Conservation (phyloP, 2,329 filamentous ascomycete genomes). For the Trichoderma sp. region DNA sequence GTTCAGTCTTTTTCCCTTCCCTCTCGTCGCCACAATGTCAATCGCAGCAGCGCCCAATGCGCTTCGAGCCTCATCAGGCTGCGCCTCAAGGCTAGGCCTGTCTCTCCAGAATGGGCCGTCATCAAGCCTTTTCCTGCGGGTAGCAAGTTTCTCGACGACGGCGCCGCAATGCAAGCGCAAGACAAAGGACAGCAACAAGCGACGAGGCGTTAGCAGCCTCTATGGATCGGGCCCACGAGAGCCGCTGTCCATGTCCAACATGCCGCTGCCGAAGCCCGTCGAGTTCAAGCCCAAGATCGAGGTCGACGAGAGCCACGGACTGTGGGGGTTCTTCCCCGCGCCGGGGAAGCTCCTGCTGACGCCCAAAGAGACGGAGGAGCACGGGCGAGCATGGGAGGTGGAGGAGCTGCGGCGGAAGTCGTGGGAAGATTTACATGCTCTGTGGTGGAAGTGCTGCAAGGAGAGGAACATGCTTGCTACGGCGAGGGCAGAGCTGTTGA, state of each 20-base stretch:
- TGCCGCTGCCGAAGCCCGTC: conserved; percentile 68
- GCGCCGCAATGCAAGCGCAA: conserved; percentile 48
- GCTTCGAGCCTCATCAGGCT: conserved; percentile 30
- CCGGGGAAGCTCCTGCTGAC: conserved; percentile 66
- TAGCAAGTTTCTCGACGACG: conserved; percentile 54
- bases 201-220: conserved; percentile 78
- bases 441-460: conserved; percentile 94
- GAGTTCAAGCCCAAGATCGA: conserved; percentile 58
- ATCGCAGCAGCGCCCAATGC: conserved; percentile 32
- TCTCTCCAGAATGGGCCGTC: conserved; percentile 3
- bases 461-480: conserved; percentile 91
- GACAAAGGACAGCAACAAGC: conserved; percentile 70
- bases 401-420: conserved; percentile 85
- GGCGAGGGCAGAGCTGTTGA: conserved; percentile 64
- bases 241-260: conserved; percentile 70
- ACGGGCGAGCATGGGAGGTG: conserved; percentile 81
- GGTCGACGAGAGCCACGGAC: conserved; percentile 73
- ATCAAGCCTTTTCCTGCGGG: conserved; percentile 18
- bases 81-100: conserved; percentile 22
- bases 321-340: conserved; percentile 87
- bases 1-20: neutral
- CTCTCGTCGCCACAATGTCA: conserved; percentile 21
- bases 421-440: conserved; percentile 86
- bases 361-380: conserved; percentile 66
- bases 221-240: conserved; percentile 73